Evolutionary conservation across 768 basidiomycete species (phyloP).

Genomic region (Russula compacta): DNA sequence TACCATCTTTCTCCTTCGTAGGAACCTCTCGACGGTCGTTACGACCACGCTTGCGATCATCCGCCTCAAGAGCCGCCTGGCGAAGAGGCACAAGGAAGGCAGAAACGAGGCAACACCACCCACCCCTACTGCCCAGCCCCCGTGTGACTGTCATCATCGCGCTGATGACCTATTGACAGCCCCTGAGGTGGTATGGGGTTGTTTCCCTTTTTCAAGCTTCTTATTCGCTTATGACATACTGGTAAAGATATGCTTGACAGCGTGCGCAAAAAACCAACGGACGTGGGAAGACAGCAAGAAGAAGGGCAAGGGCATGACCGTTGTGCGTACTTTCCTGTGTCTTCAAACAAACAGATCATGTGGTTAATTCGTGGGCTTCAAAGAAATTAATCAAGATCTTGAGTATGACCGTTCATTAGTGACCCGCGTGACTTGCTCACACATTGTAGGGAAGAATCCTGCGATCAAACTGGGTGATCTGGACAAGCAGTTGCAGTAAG

Average conservation of each 20-base stretch:
- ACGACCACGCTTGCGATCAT: not conserved
- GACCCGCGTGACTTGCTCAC: not conserved
- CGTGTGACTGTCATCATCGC: not conserved
- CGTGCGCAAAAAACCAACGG: slow-evolving; percentile 2
- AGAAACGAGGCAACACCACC: not conserved
- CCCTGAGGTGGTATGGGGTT: slow-evolving; percentile 6
- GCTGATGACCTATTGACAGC: not conserved
- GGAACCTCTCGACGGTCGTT: not conserved
- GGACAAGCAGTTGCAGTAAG: slow-evolving; percentile 4
- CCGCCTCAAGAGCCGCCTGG: not conserved
- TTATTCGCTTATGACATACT: not conserved
- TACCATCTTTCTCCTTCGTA: not conserved
- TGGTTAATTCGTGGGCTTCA: not conserved
- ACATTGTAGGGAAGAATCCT: not conserved
- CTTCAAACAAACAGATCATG: not conserved
- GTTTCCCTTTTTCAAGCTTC: not conserved
- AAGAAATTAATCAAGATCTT: slow-evolving; percentile 4
- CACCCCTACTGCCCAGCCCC: not conserved
- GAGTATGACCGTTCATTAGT: not conserved
- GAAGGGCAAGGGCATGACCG: slow-evolving; percentile 13
- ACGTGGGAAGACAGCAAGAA: slow-evolving; percentile 9
- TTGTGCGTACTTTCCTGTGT: not conserved
- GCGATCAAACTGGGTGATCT: not conserved
- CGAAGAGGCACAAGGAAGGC: not conserved
- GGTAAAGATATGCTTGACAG: slow-evolving; percentile 10